These are phyloP conservation scores for Cladosporium halotolerans DNA, from an alignment of 2,329 filamentous ascomycete species.

Conservation along the genomic window DNA sequence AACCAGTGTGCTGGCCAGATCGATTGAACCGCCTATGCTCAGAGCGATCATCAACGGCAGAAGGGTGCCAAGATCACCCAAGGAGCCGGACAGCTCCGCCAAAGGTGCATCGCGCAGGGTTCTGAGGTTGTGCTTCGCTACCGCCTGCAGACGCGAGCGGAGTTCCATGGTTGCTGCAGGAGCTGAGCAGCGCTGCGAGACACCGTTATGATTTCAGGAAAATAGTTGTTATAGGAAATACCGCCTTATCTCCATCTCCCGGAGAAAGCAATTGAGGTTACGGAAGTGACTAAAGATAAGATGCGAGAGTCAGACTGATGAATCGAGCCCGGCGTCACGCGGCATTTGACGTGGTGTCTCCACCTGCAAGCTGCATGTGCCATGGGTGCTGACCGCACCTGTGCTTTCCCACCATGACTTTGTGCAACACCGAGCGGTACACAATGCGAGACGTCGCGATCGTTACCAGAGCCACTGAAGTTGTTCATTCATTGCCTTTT, in stretches of 20 bases:
- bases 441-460: too few species aligned
- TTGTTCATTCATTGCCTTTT: too few species aligned
- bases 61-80: conserved; percentile 84
- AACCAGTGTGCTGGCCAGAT: conserved; percentile 74
- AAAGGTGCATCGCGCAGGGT: conserved; percentile 53
- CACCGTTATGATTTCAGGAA: too few species aligned
- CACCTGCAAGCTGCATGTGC: background rate
- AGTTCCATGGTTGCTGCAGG: background rate
- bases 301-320: background rate
- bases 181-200: too few species aligned
- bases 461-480: too few species aligned
- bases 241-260: background rate
- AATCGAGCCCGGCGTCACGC: background rate
- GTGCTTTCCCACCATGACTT: too few species aligned
- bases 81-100: conserved; percentile 78
- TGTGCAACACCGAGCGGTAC: too few species aligned
- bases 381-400: conserved; percentile 12
- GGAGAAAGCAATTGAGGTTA: background rate
- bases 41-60: conserved; percentile 85
- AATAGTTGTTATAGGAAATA: too few species aligned
- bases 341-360: background rate
- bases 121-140: conserved; percentile 45
- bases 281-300: background rate
- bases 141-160: conserved; percentile 19
- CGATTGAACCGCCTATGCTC: conserved; percentile 69